Percentiles rank a stretch among this genome's conserved stretches.
These are phyloP conservation scores for Coniochaeta pulveracea DNA, from an alignment of 2,329 filamentous ascomycete genomes.

Conservation along the genomic window DNA sequence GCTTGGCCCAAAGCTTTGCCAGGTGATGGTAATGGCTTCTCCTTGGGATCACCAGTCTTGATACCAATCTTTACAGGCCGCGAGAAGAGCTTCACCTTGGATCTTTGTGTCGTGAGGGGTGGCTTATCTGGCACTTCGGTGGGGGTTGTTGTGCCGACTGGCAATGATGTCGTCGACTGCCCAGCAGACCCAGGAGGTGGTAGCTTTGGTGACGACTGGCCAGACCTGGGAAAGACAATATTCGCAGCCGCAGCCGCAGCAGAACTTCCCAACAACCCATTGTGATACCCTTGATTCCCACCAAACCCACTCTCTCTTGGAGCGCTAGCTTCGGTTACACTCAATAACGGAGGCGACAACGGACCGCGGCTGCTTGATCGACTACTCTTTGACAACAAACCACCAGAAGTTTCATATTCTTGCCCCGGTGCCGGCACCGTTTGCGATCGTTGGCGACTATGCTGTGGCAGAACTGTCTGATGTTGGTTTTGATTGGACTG, in stretches of 20 bases:
- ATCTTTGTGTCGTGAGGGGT: constrained; percentile 53
- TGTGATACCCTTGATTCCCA: constrained; percentile 41
- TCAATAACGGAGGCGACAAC: constrained; percentile 50
- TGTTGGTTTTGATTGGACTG: constrained; percentile 23
- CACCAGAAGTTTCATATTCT: constrained; percentile 25
- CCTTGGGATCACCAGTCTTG: constrained; percentile 53
- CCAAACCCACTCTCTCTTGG: constrained; percentile 46
- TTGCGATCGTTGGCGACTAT: constrained; percentile 59
- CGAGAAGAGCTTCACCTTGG: constrained; percentile 74
- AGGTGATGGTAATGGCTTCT: constrained; percentile 61
- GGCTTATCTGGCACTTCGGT: constrained; percentile 56
- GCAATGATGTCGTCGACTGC: constrained; percentile 16
- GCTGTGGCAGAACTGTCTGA: constrained; percentile 31
- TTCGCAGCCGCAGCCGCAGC: constrained; percentile 60
- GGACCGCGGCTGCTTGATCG: constrained; percentile 36
- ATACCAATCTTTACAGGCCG: constrained; percentile 65
- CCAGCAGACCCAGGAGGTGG: no score
- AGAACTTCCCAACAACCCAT: constrained; percentile 48
- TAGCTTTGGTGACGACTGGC: constrained; percentile 37
- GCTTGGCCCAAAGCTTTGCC: constrained; percentile 55
- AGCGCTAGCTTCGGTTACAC: constrained; percentile 52
- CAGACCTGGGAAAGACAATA: constrained; percentile 58
- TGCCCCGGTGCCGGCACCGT: constrained; percentile 52
- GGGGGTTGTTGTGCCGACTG: constrained; percentile 26
- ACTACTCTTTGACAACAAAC: constrained; percentile 21